Conservation (phyloP, 306 rosid species). For the Aeschynomene evenia region DNA sequence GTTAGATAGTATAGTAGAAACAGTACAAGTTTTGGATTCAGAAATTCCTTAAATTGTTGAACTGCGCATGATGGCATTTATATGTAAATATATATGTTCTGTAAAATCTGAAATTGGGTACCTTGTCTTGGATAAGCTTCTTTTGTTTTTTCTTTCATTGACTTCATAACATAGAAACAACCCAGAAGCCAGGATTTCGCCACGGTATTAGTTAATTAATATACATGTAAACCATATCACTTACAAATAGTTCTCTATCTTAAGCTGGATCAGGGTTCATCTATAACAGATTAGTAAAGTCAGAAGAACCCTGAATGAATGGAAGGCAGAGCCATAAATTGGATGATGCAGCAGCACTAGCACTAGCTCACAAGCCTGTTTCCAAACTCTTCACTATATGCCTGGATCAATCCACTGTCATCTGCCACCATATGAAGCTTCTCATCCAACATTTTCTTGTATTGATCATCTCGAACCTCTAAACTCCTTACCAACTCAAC, state of each 20-base stretch:
- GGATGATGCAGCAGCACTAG: slow-evolving; percentile 8
- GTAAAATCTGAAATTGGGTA: neutral
- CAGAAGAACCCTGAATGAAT: neutral
- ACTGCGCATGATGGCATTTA: neutral
- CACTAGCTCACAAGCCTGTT: slow-evolving; percentile 50
- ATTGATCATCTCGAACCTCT: slow-evolving; percentile 68
- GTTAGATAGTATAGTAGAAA: neutral
- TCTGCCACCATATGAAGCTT: slow-evolving; percentile 57
- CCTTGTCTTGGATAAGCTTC: neutral
- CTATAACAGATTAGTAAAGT: slow-evolving; percentile 22
- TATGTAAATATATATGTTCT: neutral
- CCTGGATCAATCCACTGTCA: slow-evolving; percentile 60
- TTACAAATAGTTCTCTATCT: slow-evolving; percentile 14
- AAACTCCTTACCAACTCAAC: slow-evolving; percentile 70
- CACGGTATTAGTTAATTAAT: slow-evolving; percentile 20
- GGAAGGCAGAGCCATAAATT: neutral
- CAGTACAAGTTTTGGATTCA: slow-evolving; percentile 12
- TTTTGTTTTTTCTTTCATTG: neutral
- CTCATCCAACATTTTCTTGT: slow-evolving; percentile 64
- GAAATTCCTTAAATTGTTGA: neutral
- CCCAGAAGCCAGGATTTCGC: slow-evolving; percentile 1
- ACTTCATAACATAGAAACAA: neutral
- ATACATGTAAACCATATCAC: slow-evolving; percentile 33
- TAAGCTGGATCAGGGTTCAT: slow-evolving; percentile 7
- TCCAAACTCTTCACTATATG: slow-evolving; percentile 53